A percentile compares a stretch with the other conserved stretches of the same genome.
Conservation (phyloP, 2,329 filamentous ascomycete species). For the Aspergillus carbonarius region DNA sequence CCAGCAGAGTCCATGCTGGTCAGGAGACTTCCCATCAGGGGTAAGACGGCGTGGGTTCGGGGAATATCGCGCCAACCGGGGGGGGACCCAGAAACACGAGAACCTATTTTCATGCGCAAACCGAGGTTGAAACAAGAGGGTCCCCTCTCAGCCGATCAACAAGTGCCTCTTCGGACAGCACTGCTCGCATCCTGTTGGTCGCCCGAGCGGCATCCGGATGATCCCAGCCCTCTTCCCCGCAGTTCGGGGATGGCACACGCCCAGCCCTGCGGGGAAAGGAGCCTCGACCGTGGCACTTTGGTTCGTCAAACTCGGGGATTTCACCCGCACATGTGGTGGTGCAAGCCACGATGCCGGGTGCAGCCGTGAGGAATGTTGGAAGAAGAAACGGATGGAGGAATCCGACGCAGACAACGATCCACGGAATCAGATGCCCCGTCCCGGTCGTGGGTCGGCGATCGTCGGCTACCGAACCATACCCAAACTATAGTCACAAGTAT, state of each 20-base stretch:
- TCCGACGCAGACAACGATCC: neutral
- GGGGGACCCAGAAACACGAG: neutral
- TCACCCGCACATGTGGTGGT: neutral
- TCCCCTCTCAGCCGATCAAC: neutral
- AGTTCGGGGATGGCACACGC: neutral
- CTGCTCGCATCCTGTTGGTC: neutral
- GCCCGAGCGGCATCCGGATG: neutral
- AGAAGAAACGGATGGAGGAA: neutral
- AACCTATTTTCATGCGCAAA: neutral
- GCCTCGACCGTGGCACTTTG: neutral
- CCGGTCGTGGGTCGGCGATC: constrained; percentile 1
- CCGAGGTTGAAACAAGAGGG: neutral
- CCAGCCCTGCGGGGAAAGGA: constrained; percentile 5
- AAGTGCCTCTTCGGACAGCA: neutral
- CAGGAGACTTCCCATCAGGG: neutral
- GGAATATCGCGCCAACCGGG: neutral
- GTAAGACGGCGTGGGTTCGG: neutral
- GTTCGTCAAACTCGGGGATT: neutral
- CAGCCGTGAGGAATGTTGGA: neutral
- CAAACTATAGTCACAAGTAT: neutral
- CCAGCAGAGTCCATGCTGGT: neutral
- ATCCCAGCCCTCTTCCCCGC: neutral
- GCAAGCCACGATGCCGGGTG: neutral
- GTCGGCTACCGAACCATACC: neutral
- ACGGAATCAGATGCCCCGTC: neutral